phyloP scores from a whole-genome alignment of 768 basidiomycete genomes.

The Pholiota microspora region DNA sequence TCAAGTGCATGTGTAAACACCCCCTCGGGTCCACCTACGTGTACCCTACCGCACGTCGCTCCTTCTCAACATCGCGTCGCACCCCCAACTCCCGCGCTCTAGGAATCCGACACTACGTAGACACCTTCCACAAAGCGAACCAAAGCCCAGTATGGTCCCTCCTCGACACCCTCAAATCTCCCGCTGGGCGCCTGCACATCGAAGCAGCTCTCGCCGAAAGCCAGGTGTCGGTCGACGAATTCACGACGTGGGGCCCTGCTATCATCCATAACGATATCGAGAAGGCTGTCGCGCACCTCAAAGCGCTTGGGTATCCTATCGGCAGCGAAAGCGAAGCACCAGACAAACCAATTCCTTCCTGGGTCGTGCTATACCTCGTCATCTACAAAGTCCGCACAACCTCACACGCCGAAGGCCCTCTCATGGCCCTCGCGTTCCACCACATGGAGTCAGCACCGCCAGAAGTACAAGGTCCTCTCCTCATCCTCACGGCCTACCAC shows the following conservation, averaged over 20 bases:
- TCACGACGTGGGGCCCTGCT: constrained; percentile 35
- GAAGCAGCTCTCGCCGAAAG: constrained; percentile 29
- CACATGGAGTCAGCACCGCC: constrained; percentile 32
- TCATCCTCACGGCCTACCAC: constrained; percentile 45
- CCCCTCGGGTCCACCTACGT: too few species aligned
- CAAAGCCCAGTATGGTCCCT: constrained; percentile 42
- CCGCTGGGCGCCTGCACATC: constrained; percentile 21
- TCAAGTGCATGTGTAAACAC: too few species aligned
- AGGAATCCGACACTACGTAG: constrained; percentile 29
- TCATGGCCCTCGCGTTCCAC: constrained; percentile 41
- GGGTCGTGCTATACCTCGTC: constrained; percentile 54
- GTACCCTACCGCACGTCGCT: constrained; percentile 6
- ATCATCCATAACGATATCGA: constrained; percentile 33
- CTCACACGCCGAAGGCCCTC: constrained; percentile 39
- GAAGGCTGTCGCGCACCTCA: constrained; percentile 24
- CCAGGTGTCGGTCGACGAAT: constrained; percentile 35
- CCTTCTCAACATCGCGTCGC: constrained; percentile 13
- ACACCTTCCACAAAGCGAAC: constrained; percentile 31
- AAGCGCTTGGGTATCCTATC: constrained; percentile 5
- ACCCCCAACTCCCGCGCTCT: constrained; percentile 16
- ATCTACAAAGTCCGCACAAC: constrained; percentile 44
- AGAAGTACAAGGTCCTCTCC: constrained; percentile 37
- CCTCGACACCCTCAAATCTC: constrained; percentile 31
- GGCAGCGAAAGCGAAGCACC: neutral
- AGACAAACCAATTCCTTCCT: constrained; percentile 36